phyloP scores from a whole-genome alignment of 2,329 filamentous ascomycete genomes.

The Colletotrichum abscissum region DNA sequence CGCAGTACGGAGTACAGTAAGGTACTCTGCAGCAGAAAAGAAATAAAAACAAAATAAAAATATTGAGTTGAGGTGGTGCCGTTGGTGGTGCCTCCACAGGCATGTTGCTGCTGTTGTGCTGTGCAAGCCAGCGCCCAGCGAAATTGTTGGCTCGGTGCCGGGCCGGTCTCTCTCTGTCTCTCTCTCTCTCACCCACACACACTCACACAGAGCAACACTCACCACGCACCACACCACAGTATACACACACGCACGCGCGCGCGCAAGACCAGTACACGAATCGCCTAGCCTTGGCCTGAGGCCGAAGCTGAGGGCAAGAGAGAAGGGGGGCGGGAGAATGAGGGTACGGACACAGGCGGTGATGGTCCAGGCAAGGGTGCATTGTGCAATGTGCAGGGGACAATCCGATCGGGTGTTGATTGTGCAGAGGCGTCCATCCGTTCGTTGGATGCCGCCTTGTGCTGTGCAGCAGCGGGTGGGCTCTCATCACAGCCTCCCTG shows the following conservation, averaged over 20 bases:
- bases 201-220: neutral
- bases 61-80: neutral
- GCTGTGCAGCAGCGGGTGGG: conserved; percentile 5
- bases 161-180: conserved; percentile 7
- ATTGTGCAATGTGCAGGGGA: conserved; percentile 1
- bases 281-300: conserved; percentile 15
- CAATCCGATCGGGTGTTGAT: conserved; percentile 2
- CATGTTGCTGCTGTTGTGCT: neutral
- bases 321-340: too few relatives aligned
- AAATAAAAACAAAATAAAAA: neutral
- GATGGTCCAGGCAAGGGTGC: conserved; percentile 10
- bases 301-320: neutral
- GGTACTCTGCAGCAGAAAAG: neutral
- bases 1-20: too few relatives aligned
- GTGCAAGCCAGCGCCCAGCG: neutral
- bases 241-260: neutral
- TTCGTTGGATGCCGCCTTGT: neutral
- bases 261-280: neutral
- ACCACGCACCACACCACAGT: too few relatives aligned
- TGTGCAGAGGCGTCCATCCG: conserved; percentile 16
- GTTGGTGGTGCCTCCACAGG: neutral
- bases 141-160: conserved; percentile 30
- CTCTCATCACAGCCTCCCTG: conserved; percentile 8
- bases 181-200: neutral
- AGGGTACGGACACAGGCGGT: neutral